Evolutionary conservation across 805 yeast genomes (phyloP), one percentile per base, ranked within the genome.

Genomic region (Saccharomycopsis microspora): DNA sequence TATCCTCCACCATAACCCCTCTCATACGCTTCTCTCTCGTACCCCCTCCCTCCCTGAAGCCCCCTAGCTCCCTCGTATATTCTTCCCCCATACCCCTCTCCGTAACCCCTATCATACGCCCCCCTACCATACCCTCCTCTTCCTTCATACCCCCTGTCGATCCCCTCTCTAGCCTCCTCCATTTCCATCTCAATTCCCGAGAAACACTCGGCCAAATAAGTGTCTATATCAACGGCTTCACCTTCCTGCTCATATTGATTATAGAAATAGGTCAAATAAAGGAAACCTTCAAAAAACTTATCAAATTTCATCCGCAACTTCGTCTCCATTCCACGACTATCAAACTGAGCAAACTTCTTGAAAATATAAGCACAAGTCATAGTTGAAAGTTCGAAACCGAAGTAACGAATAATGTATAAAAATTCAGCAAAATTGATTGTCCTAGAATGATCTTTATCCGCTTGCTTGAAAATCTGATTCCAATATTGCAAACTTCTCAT

Each of bases 261-360:
- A 43, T 37, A 51, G 38, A 51, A 49, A 29, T 46, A 49, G 27
- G 50, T 51, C 46, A 86, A 68, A 70, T 84, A 82, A 11, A 85
- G 82, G 54, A 85, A 71, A 45, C 84, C 71, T 60, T 86, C 95
- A 35, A 86, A 86, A 64, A 86, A 86, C 60, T 78, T 72, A 60
- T 86, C 95, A 60, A 86, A 86, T 51, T 82, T 78, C 63, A 86
- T 59, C 48, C 65, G 67, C 32, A 57, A 57, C 30, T 49, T 49
- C 39, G 51, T 52, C 10, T 58, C 56, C 39, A 60, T 59, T 36
- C 59, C 66, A 28, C 56, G 55, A 29, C 36, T 42, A 31, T 58
- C 58, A 34, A 31, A 32, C 8, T 28, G 32, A 9, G 80, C 70
- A 58, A 78, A 81, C 49, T 71, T 71, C 54, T 70, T 74, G 58